These are phyloP conservation scores for Toxoplasma gondii DNA, from an alignment of 169 alveolate genomes.

Conservation along the genomic window DNA sequence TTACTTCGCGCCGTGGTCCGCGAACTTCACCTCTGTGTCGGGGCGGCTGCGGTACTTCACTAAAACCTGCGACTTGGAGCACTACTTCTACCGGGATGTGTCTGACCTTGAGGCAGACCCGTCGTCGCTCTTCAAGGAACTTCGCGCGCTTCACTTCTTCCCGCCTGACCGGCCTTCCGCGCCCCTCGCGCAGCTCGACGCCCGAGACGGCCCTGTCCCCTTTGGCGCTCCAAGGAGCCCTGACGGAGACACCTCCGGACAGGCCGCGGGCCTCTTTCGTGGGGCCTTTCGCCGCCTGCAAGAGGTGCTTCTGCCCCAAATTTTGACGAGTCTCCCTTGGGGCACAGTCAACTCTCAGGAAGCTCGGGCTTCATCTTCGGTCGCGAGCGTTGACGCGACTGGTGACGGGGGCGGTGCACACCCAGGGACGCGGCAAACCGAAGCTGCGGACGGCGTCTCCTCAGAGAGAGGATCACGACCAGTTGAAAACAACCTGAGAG, in stretches of 20 bases:
- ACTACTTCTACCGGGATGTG: constrained; percentile 1
- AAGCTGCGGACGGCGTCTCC: no score
- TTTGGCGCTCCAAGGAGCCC: no score
- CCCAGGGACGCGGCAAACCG: no score
- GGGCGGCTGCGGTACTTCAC: constrained; percentile 7
- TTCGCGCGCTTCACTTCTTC: background rate
- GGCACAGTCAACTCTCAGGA: background rate
- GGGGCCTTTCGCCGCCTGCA: constrained; percentile 1
- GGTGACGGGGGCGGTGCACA: no score
- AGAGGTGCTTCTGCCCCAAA: background rate
- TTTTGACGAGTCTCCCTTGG: background rate
- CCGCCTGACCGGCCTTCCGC: background rate
- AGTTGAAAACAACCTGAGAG: no score
- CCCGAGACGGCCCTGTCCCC: no score
- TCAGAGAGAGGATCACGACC: no score
- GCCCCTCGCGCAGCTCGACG: background rate
- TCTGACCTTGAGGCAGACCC: background rate
- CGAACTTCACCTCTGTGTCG: background rate
- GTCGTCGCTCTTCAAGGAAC: background rate
- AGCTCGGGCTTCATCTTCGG: no score
- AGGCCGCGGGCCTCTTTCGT: background rate
- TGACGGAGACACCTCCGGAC: background rate
- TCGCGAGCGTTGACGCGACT: no score
- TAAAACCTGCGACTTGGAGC: constrained; percentile 28
- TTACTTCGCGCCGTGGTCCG: constrained; percentile 26